These are phyloP conservation scores for Sphagnum tenellum DNA, from an alignment of 225 moss, liverwort and hornwort species.

Conservation along the genomic window DNA sequence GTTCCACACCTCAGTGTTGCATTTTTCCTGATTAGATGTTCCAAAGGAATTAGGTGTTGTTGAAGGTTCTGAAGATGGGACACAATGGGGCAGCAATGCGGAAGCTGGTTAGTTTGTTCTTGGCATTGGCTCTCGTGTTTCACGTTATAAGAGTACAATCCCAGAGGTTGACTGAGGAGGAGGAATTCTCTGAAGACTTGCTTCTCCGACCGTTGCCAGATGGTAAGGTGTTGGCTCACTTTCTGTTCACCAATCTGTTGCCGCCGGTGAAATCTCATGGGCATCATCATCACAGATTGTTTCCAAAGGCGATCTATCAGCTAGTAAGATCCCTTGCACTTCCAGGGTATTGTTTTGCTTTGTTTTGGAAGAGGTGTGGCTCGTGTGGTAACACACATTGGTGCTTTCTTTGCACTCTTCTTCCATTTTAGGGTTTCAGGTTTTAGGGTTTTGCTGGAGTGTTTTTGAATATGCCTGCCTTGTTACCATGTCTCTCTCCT, in stretches of 20 bases:
- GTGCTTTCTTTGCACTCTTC: too few species aligned
- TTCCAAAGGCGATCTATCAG: constrained; percentile 88
- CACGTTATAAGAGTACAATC: too few species aligned
- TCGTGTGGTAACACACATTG: not conserved
- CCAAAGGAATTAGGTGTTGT: too few species aligned
- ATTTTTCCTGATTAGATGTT: too few species aligned
- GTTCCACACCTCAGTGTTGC: too few species aligned
- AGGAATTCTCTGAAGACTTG: constrained; percentile 61
- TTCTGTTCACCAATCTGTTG: constrained; percentile 53
- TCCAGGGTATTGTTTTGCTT: not conserved
- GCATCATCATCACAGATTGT: constrained; percentile 67
- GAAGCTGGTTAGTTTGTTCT: too few species aligned
- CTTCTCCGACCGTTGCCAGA: constrained; percentile 73
- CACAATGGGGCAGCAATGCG: too few species aligned
- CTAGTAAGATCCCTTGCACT: constrained; percentile 20
- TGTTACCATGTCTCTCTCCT: not conserved
- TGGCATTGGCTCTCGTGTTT: too few species aligned
- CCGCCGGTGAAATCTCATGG: constrained; percentile 13
- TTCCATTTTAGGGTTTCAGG: not conserved
- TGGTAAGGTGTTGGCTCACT: constrained; percentile 68
- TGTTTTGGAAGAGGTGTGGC: not conserved
- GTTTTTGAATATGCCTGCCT: not conserved
- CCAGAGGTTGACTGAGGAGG: not conserved
- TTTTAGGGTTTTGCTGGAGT: not conserved
- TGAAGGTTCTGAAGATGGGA: too few species aligned